Conservation (phyloP, 1,139 yeast species). For the Nakaseomyces bracarensis region DNA sequence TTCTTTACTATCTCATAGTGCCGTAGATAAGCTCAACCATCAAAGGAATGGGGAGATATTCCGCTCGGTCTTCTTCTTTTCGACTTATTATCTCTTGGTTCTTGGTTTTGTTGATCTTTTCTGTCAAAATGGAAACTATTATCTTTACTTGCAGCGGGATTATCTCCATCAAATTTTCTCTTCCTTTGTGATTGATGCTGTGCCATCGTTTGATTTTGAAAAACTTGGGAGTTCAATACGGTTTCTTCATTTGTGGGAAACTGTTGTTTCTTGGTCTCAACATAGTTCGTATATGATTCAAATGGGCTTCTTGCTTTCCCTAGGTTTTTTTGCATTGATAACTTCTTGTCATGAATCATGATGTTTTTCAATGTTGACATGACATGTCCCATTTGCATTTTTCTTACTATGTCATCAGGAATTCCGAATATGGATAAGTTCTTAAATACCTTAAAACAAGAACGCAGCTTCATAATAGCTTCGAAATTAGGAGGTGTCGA, state of each 20-base stretch:
- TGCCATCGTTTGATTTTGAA: neutral
- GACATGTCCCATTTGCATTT: conserved; percentile 67
- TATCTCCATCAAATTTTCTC: neutral
- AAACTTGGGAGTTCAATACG: neutral
- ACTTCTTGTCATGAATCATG: neutral
- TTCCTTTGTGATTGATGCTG: neutral
- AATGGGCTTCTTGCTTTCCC: neutral
- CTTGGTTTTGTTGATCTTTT: neutral
- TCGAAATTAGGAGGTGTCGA: conserved; percentile 16
- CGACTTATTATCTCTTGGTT: neutral
- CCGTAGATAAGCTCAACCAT: neutral
- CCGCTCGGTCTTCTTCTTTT: conserved; percentile 4
- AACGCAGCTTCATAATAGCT: conserved; percentile 29
- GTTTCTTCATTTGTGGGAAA: neutral
- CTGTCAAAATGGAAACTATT: neutral
- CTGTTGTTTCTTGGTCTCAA: conserved; percentile 1
- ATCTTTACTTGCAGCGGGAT: neutral
- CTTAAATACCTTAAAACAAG: conserved; percentile 36
- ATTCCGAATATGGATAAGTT: conserved; percentile 49
- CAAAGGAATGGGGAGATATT: neutral
- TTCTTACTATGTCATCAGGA: conserved; percentile 56
- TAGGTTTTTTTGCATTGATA: neutral
- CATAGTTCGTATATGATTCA: neutral
- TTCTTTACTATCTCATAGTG: too few relatives aligned
- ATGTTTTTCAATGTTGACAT: conserved; percentile 57